A percentile compares a stretch with the other conserved stretches of the same genome.
Evolutionary conservation across 345 rosid genomes (phyloP).

Genomic region (Noccaea bulbosa): DNA sequence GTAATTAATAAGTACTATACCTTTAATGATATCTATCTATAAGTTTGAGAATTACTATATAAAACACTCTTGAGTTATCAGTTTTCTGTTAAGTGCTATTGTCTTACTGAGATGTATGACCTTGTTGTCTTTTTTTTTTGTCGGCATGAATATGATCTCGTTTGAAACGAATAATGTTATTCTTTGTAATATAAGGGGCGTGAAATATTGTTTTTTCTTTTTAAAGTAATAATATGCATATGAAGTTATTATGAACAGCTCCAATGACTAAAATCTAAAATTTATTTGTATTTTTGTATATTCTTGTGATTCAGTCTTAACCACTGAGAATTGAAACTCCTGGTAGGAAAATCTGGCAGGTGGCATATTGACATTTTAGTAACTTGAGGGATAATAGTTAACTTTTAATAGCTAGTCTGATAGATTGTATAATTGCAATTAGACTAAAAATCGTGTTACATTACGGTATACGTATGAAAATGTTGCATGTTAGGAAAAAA

Average conservation of each 20-base stretch:
- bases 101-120: neutral
- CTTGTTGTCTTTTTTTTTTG: slow-evolving; percentile 21
- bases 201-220: neutral
- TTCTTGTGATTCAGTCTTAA: neutral
- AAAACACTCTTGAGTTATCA: neutral
- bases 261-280: slow-evolving; percentile 12
- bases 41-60: neutral
- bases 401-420: neutral
- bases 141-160: slow-evolving; percentile 30
- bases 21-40: neutral
- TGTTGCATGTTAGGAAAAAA: too few species aligned
- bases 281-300: neutral
- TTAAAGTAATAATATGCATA: neutral
- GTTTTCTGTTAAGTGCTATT: neutral
- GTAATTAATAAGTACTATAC: neutral
- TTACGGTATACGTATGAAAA: neutral
- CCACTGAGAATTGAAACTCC: neutral
- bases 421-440: neutral
- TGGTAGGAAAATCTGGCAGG: neutral
- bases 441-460: neutral
- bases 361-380: slow-evolving; percentile 1
- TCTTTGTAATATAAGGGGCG: neutral
- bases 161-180: slow-evolving; percentile 16
- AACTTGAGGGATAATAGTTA: neutral
- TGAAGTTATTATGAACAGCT: too few species aligned